Evolutionary conservation across 1,284 basidiomycete species (phyloP).

Genomic region (Boletus semigastroideus): DNA sequence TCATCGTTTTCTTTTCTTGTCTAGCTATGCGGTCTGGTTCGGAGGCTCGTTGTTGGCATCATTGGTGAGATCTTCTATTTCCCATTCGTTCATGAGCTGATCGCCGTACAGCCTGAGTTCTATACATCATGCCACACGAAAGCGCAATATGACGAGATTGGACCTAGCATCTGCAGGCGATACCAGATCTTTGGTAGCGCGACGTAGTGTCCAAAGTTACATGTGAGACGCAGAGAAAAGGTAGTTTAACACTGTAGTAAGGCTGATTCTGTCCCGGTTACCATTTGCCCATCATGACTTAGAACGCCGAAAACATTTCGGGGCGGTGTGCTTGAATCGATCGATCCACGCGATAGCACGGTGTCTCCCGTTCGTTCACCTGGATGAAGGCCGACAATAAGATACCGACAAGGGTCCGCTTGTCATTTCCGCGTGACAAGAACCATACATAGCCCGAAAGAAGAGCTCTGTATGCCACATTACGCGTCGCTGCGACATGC

Average conservation of each 20-base stretch:
- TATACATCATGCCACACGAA: conserved; percentile 98
- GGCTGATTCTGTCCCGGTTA: neutral
- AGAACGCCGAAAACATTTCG: conserved; percentile 10
- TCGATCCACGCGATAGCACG: neutral
- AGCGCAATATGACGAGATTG: conserved; percentile 96
- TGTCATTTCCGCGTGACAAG: neutral
- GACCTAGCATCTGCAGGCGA: conserved; percentile 92
- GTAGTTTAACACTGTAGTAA: neutral
- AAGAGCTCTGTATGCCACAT: neutral
- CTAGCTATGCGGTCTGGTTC: conserved; percentile 95
- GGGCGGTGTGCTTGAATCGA: neutral
- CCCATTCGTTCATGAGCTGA: neutral
- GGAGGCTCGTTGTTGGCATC: conserved; percentile 94
- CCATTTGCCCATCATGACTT: neutral
- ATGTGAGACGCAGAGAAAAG: neutral
- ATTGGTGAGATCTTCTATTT: conserved; percentile 56
- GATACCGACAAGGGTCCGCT: neutral
- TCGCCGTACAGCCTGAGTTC: conserved; percentile 78
- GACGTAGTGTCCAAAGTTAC: conserved; percentile 43
- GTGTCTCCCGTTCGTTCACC: neutral
- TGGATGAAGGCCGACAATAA: conserved; percentile 15
- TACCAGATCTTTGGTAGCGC: conserved; percentile 95
- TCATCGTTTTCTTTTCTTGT: conserved; percentile 13
- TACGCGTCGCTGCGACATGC: neutral
- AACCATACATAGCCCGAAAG: neutral